phyloP scores from a whole-genome alignment of 192 early-diverging fungal species.

The Backusella morwellensis region DNA sequence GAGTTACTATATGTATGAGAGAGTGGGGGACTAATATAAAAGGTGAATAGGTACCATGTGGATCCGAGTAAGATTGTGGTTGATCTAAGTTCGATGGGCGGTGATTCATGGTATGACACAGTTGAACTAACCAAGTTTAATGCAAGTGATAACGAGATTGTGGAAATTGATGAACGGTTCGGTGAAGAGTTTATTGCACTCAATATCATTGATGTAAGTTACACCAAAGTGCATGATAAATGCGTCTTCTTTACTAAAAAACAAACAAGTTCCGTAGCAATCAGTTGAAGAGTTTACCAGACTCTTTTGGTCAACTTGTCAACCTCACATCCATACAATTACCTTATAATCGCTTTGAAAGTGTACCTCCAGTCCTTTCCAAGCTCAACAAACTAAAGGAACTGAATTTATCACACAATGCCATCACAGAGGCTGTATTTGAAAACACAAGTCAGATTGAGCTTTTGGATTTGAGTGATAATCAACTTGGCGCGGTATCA shows the following conservation, averaged over 20 bases:
- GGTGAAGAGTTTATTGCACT: slow-evolving; percentile 49
- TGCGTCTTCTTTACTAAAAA: neutral
- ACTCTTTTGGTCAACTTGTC: slow-evolving; percentile 33
- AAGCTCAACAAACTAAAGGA: slow-evolving; percentile 36
- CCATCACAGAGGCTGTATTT: neutral
- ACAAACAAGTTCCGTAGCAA: slow-evolving; percentile 45
- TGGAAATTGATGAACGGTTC: slow-evolving; percentile 43
- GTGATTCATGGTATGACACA: slow-evolving; percentile 48
- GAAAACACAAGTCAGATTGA: neutral
- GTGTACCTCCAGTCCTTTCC: slow-evolving; percentile 37
- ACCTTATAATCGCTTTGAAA: slow-evolving; percentile 42
- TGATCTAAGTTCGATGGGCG: slow-evolving; percentile 43
- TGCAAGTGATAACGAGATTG: slow-evolving; percentile 50
- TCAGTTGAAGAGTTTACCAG: slow-evolving; percentile 39
- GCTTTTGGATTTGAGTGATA: neutral
- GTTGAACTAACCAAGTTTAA: slow-evolving; percentile 51
- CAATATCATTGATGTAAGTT: slow-evolving; percentile 46
- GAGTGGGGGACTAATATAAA: neutral
- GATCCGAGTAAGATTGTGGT: slow-evolving; percentile 46
- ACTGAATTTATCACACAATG: slow-evolving; percentile 40
- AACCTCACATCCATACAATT: slow-evolving; percentile 40
- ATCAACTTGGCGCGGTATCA: neutral
- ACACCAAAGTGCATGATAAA: neutral
- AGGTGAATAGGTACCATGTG: slow-evolving; percentile 40
- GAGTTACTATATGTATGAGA: neutral